Base-by-base conservation (phyloP, 2,329 filamentous ascomycete species). In the Whalleya microplaca region DNA sequence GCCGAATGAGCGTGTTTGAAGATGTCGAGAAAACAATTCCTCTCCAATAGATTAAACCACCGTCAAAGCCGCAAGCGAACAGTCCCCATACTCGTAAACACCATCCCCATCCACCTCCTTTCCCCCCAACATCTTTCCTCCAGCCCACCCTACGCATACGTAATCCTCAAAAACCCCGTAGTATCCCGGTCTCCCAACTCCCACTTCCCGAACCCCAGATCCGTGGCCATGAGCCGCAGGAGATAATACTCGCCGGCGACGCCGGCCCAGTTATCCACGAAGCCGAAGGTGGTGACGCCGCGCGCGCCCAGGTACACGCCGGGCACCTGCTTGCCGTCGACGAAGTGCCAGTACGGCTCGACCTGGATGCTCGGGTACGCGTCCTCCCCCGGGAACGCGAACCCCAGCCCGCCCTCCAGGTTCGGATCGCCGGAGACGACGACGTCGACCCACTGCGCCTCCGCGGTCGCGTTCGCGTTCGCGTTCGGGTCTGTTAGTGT, bases 241-340 rank as follows among this genome's bases (percentile, higher is more conserved):
- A 62, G 56, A 40, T 59, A 62, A 16, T 62, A 62, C 8, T 57
- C 51, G n/a, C 56, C 53, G 14, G 37, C 59, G 3, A 55, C 51
- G 6, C 54, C 59, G 7, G 59, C 51, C 48, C 45, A 53, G 19
- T 62, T 59, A 19, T 57, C 49, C 3, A 51, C 53, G 20, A 55
- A 62, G 4, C 56, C 59, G n/a, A 48, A 62, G 12, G 53, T 60
- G 9, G 51, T 51, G 21, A 50, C 52, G 16, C 21, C 53, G 14
- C 10, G 46, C 3, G 56, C 59, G 2, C 59, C 59, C 5, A 62
- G 40, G 27, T 43, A 62, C 5, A 62, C 46, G 12, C 59, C 59
- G 32, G 59, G 59, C 12, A 61, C 42, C 56, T 59, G 53, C 53
- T 47, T 42, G 23, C 37, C 56, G 18, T 56, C 53, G 59, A 58